Evolutionary conservation across 2,329 filamentous ascomycete genomes (phyloP), one percentile per base, ranked within the genome.

Genomic region (Sarocladium kiliense): DNA sequence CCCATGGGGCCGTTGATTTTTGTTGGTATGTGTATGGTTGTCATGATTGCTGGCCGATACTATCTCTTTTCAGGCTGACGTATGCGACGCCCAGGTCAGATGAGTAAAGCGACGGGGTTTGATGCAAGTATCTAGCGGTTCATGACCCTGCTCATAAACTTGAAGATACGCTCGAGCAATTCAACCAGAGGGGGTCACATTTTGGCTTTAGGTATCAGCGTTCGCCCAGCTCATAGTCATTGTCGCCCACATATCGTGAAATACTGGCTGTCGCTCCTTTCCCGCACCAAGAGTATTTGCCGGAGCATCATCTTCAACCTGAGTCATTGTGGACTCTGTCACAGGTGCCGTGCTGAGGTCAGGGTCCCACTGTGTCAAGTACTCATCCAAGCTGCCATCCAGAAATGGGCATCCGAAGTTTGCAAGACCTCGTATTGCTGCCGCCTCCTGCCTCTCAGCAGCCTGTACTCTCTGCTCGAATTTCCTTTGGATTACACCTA

Each of bases 301-400:
- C 47, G 50, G 18, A 41, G 60, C 54, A 4, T 37, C 50, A 14
- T 45, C 50, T 14, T 41, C 41, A 34, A 45, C 54, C 19, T 47
- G 44, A 23, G 62, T 56, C 45, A 51, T 61, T 14, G 58, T 51
- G 9, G 11, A 19, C 21, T 25, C 18, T 11, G 18, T 44, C 26
- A 21, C 21, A 19, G n/a, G 12, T 18, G 6, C 3, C 30, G 27
- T 14, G 12, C 14, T 58, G 9, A 57, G 55, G 59, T 65, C 64
- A 6, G 73, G 72, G 26, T 76, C 73, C 77, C 77, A 80, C 23
- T 70, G 61, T 0, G 72, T 66, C 25, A 78, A 64, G 47, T 75
- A 79, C 30, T 67, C 61, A n/a, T 78, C 72, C 56, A 81, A 58
- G 56, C 71, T 78, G 9, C 73, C 76, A 58, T 81, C 77, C 39